These are phyloP conservation scores for Huiozyma sinensis DNA, from an alignment of 805 yeast species.

Conservation along the genomic window DNA sequence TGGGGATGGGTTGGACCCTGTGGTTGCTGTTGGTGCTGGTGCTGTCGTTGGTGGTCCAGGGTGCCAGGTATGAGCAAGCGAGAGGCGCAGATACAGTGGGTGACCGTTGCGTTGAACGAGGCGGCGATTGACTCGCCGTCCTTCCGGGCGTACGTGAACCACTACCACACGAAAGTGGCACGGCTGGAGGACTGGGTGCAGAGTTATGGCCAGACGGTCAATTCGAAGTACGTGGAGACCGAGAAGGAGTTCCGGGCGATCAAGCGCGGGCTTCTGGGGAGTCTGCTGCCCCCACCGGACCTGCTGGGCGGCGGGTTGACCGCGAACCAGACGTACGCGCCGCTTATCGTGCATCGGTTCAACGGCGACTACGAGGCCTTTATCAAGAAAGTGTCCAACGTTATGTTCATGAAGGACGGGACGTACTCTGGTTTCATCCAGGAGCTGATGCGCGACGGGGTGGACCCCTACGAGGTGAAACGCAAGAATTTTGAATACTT, in stretches of 20 bases:
- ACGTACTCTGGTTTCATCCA: conserved; percentile 7
- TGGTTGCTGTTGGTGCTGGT: too few species aligned
- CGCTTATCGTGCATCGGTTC: conserved; percentile 11
- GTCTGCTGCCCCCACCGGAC: conserved; percentile 35
- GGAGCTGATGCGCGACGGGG: conserved; percentile 26
- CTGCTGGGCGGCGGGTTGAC: conserved; percentile 50
- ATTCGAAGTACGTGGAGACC: conserved; percentile 32
- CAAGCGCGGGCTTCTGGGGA: conserved; percentile 35
- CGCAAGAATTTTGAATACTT: conserved; percentile 48
- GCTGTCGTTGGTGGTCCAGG: too few species aligned
- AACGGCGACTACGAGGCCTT: conserved; percentile 12
- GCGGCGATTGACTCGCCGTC: conserved; percentile 49
- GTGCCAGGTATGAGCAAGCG: background rate
- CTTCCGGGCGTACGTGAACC: conserved; percentile 69
- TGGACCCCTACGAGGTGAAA: conserved; percentile 43
- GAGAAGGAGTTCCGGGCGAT: conserved; percentile 37
- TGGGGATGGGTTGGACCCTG: too few species aligned
- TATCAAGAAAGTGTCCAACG: conserved; percentile 6
- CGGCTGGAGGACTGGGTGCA: conserved; percentile 58
- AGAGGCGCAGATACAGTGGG: conserved; percentile 4
- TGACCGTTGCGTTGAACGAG: conserved; percentile 12
- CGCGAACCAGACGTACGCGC: conserved; percentile 57
- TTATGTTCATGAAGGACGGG: conserved; percentile 9
- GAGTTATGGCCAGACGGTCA: conserved; percentile 32
- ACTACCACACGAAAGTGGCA: conserved; percentile 45